Conservation (phyloP, 352 stramenopile species). For the Thalassiosira livingstoniorum region DNA sequence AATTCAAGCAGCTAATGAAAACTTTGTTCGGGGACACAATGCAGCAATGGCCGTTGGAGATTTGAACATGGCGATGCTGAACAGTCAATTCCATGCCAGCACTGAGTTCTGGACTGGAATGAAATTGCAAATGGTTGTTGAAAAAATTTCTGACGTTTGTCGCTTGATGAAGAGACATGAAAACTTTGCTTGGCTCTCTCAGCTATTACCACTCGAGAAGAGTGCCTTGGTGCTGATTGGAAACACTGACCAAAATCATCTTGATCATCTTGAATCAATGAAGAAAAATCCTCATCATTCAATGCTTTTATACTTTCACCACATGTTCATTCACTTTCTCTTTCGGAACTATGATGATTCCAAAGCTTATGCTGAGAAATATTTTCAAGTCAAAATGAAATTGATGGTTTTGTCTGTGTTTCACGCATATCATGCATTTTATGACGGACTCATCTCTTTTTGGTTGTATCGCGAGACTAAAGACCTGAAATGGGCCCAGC, state of each 20-base stretch:
- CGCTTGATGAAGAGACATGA: neutral
- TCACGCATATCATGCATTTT: too few species aligned
- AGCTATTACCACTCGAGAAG: neutral
- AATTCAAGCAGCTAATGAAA: slow-evolving; percentile 31
- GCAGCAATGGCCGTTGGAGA: slow-evolving; percentile 4
- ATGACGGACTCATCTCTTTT: too few species aligned
- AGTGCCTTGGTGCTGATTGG: neutral
- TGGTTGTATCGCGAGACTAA: too few species aligned
- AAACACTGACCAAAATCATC: neutral
- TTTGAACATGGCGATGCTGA: neutral
- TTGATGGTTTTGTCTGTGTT: too few species aligned
- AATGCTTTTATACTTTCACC: neutral
- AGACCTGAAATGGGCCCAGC: too few species aligned
- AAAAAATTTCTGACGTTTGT: neutral
- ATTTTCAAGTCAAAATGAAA: neutral
- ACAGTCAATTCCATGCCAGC: neutral
- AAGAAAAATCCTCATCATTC: neutral
- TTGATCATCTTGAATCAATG: neutral
- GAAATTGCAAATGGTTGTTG: neutral
- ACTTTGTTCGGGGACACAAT: slow-evolving; percentile 10
- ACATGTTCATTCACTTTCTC: neutral
- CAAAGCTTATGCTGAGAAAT: neutral
- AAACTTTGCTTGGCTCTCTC: neutral
- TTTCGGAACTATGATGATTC: neutral
- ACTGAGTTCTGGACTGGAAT: slow-evolving; percentile 12